These are phyloP conservation scores for Limtongia smithiae DNA, from an alignment of 805 yeast genomes.

Conservation along the genomic window DNA sequence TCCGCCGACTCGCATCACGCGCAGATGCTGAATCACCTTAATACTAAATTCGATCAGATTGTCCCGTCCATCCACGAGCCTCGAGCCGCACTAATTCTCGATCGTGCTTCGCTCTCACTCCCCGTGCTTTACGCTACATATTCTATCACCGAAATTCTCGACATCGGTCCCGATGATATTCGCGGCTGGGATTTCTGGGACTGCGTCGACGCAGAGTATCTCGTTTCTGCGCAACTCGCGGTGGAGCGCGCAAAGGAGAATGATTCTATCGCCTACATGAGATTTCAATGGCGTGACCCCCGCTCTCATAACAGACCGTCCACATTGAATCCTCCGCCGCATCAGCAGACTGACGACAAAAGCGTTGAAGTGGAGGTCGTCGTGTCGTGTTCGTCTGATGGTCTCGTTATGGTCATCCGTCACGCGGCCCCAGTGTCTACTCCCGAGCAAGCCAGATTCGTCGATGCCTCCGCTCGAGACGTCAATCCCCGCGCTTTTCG, in stretches of 20 bases:
- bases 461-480: background rate
- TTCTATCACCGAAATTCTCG: conserved; percentile 1
- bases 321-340: background rate
- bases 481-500: background rate
- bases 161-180: conserved; percentile 4
- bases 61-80: conserved; percentile 5
- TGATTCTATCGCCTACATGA: conserved; percentile 12
- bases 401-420: conserved; percentile 15
- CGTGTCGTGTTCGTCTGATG: conserved; percentile 19
- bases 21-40: background rate
- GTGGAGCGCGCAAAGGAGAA: conserved; percentile 20
- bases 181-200: conserved; percentile 16
- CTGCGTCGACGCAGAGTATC: conserved; percentile 9
- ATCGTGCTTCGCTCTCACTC: conserved; percentile 9
- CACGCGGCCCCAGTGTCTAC: conserved; percentile 4
- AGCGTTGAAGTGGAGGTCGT: background rate
- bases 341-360: background rate
- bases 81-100: conserved; percentile 18
- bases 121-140: conserved; percentile 17
- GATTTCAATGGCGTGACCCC: conserved; percentile 18
- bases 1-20: conserved; percentile 1
- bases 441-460: background rate
- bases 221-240: conserved; percentile 9
- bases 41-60: background rate
- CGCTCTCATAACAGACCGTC: conserved; percentile 7